Evolutionary conservation across 306 rosid genomes (phyloP).

Genomic region (Pterocarpus macrocarpus): DNA sequence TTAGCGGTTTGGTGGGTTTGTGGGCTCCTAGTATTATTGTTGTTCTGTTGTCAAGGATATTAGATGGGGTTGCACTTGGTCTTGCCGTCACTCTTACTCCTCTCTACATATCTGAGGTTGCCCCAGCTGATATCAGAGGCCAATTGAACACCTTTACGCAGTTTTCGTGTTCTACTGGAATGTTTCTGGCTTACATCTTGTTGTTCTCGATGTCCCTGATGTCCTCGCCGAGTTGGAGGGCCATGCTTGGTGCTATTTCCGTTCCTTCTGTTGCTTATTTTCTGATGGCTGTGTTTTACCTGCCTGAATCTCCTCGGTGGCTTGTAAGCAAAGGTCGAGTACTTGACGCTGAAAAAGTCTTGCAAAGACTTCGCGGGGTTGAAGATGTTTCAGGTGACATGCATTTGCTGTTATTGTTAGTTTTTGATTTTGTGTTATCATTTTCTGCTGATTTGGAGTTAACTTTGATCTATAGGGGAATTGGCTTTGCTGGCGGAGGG

Average conservation of each 20-base stretch:
- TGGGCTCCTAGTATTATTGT: conserved; percentile 85
- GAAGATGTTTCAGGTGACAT: conserved; percentile 90
- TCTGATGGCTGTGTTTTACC: conserved; percentile 66
- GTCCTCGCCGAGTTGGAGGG: conserved; percentile 78
- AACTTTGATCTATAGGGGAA: conserved; percentile 71
- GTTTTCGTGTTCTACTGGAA: conserved; percentile 87
- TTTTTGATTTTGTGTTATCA: neutral
- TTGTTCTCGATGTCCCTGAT: conserved; percentile 85
- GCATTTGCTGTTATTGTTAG: conserved; percentile 3
- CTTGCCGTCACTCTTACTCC: conserved; percentile 81
- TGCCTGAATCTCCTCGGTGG: conserved; percentile 98
- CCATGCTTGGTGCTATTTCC: conserved; percentile 82
- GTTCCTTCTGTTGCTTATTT: conserved; percentile 82
- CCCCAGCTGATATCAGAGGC: conserved; percentile 96
- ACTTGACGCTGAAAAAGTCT: conserved; percentile 77
- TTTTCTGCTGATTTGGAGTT: conserved; percentile 28
- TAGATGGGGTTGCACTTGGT: conserved; percentile 83
- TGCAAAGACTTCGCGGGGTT: conserved; percentile 76
- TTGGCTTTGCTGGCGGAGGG: conserved; percentile 98
- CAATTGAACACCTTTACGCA: conserved; percentile 84
- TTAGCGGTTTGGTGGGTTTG: conserved; percentile 75
- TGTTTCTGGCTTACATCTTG: conserved; percentile 86
- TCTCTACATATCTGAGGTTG: conserved; percentile 91
- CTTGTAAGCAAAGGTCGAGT: conserved; percentile 94
- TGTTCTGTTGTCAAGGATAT: conserved; percentile 74